Base-by-base conservation (phyloP, 208 protist genomes). In the Spongospora subterranea region DNA sequence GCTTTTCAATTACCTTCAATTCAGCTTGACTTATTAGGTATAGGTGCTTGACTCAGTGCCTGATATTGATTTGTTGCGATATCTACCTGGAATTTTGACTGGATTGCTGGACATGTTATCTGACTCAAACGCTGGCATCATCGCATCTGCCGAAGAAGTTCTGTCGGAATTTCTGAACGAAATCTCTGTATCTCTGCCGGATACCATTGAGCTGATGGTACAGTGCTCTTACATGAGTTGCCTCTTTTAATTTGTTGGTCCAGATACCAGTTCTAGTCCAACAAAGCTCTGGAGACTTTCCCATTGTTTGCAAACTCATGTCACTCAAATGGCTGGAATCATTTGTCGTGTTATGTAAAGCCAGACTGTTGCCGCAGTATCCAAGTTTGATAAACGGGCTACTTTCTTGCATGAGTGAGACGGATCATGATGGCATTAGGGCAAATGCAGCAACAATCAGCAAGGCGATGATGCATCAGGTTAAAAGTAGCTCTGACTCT, bases 31-130 rank as follows among this genome's bases (percentile, higher is more conserved):
- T n/a, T n/a, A n/a, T n/a, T n/a, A n/a, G n/a, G n/a, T n/a, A n/a
- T n/a, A 60, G 50, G 89, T 96, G 0, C 93, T 97, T 20, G 94
- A 97, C 50, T 92, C 90, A 43, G 66, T 97, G 40, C 96, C 96
- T 20, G 95, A 96, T 89, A 95, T 97, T 39, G 94, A 97, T 76
- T 40, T 97, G 77, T 54, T 97, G 20, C 11, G 92, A 11, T 94
- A 96, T 92, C 91, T 97, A 0, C 96, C 96, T 40, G 92, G 94
- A 50, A 95, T 96, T 88, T 90, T 97, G 32, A 92, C 93, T 77
- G 96, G 95, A n/a, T 53, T 96, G 17, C 94, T 96, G 89, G 45
- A 91, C 43, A 96, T 96, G 91, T 88, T 96, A 54, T 53, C 88
- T 64, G 94, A 95, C 76, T 0, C 64, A 17, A 94, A 93, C 60